phyloP scores from a whole-genome alignment of 345 rosid species.

The Hibiscus trionum region DNA sequence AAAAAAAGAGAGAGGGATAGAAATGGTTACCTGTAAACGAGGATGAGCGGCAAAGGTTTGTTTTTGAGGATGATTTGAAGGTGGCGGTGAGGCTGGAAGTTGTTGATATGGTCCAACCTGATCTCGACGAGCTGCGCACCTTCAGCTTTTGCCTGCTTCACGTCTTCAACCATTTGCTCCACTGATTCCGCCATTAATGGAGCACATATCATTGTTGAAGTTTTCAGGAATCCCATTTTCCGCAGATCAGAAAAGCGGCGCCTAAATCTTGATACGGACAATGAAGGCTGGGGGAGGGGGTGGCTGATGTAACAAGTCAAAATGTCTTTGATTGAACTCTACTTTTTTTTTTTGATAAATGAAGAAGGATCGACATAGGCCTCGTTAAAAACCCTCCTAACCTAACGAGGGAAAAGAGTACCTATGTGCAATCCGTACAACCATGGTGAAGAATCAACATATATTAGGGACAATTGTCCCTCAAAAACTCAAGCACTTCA shows the following conservation, averaged over 20 bases:
- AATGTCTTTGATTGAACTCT: background rate
- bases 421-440: too few relatives aligned
- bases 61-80: conserved; percentile 34
- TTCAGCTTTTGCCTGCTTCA: conserved; percentile 37
- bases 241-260: background rate
- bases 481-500: too few relatives aligned
- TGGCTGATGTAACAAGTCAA: background rate
- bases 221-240: conserved; percentile 18
- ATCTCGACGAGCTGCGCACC: conserved; percentile 51
- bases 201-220: conserved; percentile 28
- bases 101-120: conserved; percentile 36
- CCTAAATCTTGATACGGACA: background rate
- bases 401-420: too few relatives aligned
- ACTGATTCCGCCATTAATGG: conserved; percentile 35
- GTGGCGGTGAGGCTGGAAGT: conserved; percentile 34
- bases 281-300: background rate
- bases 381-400: too few relatives aligned
- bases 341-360: too few relatives aligned
- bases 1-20: background rate
- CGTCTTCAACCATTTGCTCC: conserved; percentile 30
- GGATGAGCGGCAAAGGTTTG: conserved; percentile 40
- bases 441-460: too few relatives aligned
- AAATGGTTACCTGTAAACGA: conserved; percentile 32
- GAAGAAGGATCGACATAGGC: too few relatives aligned
- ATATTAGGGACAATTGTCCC: too few relatives aligned